Evolutionary conservation across 2,329 filamentous ascomycete species (phyloP), one percentile per base, ranked within the genome.

Genomic region (Ploettnerulaceae sp.): DNA sequence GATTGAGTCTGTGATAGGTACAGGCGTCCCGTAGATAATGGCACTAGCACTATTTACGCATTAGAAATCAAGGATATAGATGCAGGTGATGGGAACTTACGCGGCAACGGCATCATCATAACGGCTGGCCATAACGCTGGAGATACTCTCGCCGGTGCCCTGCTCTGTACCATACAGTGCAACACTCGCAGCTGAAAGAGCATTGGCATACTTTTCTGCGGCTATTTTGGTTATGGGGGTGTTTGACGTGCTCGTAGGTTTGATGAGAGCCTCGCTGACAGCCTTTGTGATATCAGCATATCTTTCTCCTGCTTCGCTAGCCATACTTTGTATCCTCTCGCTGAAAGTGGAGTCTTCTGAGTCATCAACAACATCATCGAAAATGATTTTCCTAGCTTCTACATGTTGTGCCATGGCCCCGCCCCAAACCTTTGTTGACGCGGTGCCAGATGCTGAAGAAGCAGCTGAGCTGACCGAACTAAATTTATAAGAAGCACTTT

Each of bases 21-120:
- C 75, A 1, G 84, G 77, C 7, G 81, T 83, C 20, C 84, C 84
- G 32, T 78, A 81, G 32, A 88, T 75, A 14, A 71, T 72, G 47
- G 75, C 69, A 12, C 75, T 80, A 15, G 77, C 78, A 45, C 54
- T 57, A 21, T 29, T 26, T 28, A 18, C 14, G 9, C 37, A 47
- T 58, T 40, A 48, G 42, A 25, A n/a, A 45, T 9, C 34, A 33
- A 21, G 9, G n/a, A 24, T 31, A 42, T 64, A 29, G 48, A 34
- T 36, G 45, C 31, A 38, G 25, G 18, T 12, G 3, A 20, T 26
- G 15, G 24, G 3, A 34, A 60, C 73, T 68, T 69, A 75, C 67
- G 77, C 76, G 48, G 74, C 71, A 46, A 82, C 74, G 43, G 79
- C 79, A 49, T 75, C 68, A 21, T 67, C 65, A 59, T 79, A 82